Evolutionary conservation across 2,329 filamentous ascomycete genomes (phyloP).

Genomic region (Trichoderma guizhouense): DNA sequence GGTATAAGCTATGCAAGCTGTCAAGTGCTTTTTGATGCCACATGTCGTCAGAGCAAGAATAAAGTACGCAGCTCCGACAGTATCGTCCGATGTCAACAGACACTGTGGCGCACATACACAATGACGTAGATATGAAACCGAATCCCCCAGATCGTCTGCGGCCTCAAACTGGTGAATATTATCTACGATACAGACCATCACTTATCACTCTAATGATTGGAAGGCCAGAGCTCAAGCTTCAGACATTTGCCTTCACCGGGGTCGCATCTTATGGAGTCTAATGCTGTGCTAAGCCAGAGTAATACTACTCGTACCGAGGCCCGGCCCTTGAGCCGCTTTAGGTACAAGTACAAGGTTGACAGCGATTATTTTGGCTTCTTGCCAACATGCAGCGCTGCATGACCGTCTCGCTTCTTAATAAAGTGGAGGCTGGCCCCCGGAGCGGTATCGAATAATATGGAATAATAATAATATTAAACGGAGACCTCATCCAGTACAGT

Average conservation of each 20-base stretch:
- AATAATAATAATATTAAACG: neutral
- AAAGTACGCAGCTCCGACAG: neutral
- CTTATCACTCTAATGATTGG: neutral
- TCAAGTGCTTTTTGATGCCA: neutral
- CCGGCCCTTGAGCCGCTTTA: conserved; percentile 6
- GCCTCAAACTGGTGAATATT: neutral
- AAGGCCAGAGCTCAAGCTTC: neutral
- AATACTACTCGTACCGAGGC: conserved; percentile 5
- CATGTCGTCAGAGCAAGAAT: neutral
- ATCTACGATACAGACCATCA: neutral
- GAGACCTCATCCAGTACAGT: neutral
- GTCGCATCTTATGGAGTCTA: neutral
- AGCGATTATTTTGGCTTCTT: conserved; percentile 3
- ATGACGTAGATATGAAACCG: conserved; percentile 13
- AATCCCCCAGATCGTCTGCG: neutral
- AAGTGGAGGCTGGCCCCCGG: conserved; percentile 14
- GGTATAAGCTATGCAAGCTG: neutral
- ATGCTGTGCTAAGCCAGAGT: neutral
- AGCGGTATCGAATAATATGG: neutral
- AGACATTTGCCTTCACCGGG: neutral
- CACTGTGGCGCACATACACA: conserved; percentile 7
- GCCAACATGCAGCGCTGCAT: conserved; percentile 9
- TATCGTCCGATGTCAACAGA: neutral
- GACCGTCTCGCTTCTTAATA: conserved; percentile 4
- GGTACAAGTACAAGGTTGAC: neutral